A percentile compares a stretch with the other conserved stretches of the same genome.
These are phyloP conservation scores for Cylindricascospora bacillispora DNA, from an alignment of 1,139 yeast genomes.

Conservation along the genomic window DNA sequence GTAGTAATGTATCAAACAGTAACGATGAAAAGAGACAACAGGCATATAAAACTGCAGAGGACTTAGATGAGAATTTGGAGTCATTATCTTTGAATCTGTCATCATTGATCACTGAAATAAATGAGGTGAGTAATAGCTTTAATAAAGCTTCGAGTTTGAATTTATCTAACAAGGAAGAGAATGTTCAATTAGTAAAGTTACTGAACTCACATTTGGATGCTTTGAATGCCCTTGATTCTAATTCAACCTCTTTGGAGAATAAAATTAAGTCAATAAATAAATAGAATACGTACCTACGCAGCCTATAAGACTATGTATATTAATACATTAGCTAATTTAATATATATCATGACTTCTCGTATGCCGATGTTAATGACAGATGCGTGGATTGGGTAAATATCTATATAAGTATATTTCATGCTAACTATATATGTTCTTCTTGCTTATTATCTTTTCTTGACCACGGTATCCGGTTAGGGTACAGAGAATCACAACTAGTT, in stretches of 20 bases:
- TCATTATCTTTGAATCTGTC: constrained; percentile 62
- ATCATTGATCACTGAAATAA: constrained; percentile 72
- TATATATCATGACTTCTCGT: too few relatives aligned
- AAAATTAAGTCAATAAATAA: constrained; percentile 35
- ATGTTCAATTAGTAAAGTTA: constrained; percentile 56
- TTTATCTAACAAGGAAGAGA: constrained; percentile 22
- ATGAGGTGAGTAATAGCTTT: constrained; percentile 72
- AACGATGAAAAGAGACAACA: constrained; percentile 79
- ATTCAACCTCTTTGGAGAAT: constrained; percentile 54
- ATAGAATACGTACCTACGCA: too few relatives aligned
- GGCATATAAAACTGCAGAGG: constrained; percentile 81
- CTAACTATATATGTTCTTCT: too few relatives aligned
- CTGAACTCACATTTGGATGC: constrained; percentile 85
- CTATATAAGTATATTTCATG: too few relatives aligned
- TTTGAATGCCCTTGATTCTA: constrained; percentile 71
- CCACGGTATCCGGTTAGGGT: constrained; percentile 36
- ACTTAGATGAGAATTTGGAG: constrained; percentile 71
- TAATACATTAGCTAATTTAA: too few relatives aligned
- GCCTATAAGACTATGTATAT: too few relatives aligned
- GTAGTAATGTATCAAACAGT: constrained; percentile 17
- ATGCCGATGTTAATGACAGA: too few relatives aligned
- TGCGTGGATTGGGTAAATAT: too few relatives aligned
- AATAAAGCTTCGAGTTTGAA: constrained; percentile 47
- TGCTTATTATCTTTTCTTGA: constrained; percentile 7
- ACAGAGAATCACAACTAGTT: constrained; percentile 43